Percentiles rank a stretch among this genome's conserved stretches.
These are phyloP conservation scores for Apiotrichum porosum DNA, from an alignment of 1,284 basidiomycete genomes.

Conservation along the genomic window DNA sequence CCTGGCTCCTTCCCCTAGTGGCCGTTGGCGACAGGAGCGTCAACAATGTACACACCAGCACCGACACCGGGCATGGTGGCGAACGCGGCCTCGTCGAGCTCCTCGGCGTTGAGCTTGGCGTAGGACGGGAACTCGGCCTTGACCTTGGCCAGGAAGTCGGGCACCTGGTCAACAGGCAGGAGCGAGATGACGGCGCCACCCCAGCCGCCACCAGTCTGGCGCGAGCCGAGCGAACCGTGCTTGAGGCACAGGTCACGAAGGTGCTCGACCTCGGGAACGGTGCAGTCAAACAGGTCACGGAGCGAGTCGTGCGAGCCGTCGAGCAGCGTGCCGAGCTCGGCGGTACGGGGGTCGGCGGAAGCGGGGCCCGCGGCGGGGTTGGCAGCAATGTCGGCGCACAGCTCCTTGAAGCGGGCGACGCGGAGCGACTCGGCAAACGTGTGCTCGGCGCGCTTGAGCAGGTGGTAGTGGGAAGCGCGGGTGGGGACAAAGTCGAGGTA, in stretches of 20 bases:
- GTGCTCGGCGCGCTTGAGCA: constrained; percentile 72
- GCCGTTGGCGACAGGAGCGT: too few relatives aligned
- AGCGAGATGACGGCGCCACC: constrained; percentile 83
- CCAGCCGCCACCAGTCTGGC: constrained; percentile 69
- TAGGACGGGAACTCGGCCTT: constrained; percentile 61
- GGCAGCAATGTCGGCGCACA: constrained; percentile 54
- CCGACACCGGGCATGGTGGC: constrained; percentile 79
- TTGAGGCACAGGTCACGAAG: constrained; percentile 58
- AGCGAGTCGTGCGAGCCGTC: constrained; percentile 70
- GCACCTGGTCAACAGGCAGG: constrained; percentile 63
- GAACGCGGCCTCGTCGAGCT: constrained; percentile 66
- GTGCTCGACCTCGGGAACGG: constrained; percentile 69
- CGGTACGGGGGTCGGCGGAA: constrained; percentile 6
- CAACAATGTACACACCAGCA: constrained; percentile 59
- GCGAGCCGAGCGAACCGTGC: constrained; percentile 68
- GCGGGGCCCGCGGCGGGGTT: constrained; percentile 7
- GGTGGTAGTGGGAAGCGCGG: constrained; percentile 68
- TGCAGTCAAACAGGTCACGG: constrained; percentile 65
- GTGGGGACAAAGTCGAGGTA: constrained; percentile 70
- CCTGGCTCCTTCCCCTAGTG: too few relatives aligned
- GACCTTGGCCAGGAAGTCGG: constrained; percentile 62
- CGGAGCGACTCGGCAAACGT: constrained; percentile 71
- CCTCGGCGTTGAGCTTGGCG: constrained; percentile 57
- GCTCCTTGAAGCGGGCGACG: constrained; percentile 65
- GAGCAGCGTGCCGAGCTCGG: constrained; percentile 64